Base-by-base conservation (phyloP, 192 early-diverging fungal species). In the Dissophora ornata region DNA sequence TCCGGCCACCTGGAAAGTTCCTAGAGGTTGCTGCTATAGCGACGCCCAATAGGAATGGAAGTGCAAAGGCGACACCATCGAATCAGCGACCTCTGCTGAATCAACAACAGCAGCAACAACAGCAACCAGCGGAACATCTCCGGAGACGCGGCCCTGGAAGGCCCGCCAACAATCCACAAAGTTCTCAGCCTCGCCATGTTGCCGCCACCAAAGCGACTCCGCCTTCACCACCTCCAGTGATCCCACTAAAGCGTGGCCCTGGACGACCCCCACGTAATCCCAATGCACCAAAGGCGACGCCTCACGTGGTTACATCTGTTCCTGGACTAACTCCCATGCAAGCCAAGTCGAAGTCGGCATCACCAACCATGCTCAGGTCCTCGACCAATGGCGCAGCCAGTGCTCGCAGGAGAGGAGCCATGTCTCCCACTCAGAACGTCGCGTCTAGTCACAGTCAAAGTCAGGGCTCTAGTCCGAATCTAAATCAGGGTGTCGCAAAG, bases 201-300 rank as follows among this genome's bases (percentile, higher is more conserved):
- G 54, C 32, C 8, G 32, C 21, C 2, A 21, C 58, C 13, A 36
- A 30, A 33, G 24, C 59, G 26, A 5, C 52, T 2, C 62, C 54
- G n/a, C 45, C 48, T 18, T 26, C 54, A 25, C 49, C 71, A 32
- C 57, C 71, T 28, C 50, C 57, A 3, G n/a, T 61, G 6, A 51
- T 75, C 2, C 71, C 63, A 7, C 18, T 60, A 28, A 79, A 79
- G 26, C 68, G 79, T 47, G 79, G 79, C 4, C 79, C 79, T 38
- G 79, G 79, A 21, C 56, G 79, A 48, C 79, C 79, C 44, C 70
- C 70, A n/a, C 70, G 70, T 32, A 65, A 74, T 22, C 70, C 62
- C 2, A 33, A 59, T n/a, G 15, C 55, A 1, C 26, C 41, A 4
- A 57, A 49, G 36, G 7, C 54, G 15, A 29, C 38, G 1, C 33